Base-by-base conservation (phyloP, 225 moss, liverwort and hornwort genomes). In the Antitrichia curtipendula region DNA sequence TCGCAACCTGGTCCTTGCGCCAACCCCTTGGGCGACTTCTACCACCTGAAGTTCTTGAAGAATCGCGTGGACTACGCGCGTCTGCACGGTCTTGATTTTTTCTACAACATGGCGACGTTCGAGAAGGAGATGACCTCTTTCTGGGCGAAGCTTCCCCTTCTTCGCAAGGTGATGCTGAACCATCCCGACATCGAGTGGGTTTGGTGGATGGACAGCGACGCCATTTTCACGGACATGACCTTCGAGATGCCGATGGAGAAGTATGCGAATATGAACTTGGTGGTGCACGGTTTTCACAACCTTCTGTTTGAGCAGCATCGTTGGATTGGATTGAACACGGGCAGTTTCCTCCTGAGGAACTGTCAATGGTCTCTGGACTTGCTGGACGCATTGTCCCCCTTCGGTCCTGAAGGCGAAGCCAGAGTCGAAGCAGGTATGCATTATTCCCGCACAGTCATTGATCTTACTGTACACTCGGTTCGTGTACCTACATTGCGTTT, bases 131-230 rank as follows among this genome's bases (percentile, higher is more conserved):
- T 96, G 81, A 88, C 75, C 9, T 94, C 94, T 28, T 95, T 93
- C 75, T 96, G 96, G 96, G 91, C 93, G 14, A 96, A 96, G 89
- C 87, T 95, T n/a, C 88, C 95, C 8, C 80, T 95, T 28, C 87
- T 96, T 25, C 93, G 95, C 59, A 95, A 92, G 91, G 76, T 95
- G 40, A 96, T 96, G 95, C 65, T 95, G 52, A 88, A 90, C 60
- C 93, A 95, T 62, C 95, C 95, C 7, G 96, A 96, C 49, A 90
- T 94, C 28, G 96, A 96, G 88, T 96, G 94, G 94, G 78, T 95
- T 8, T 96, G 96, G 96, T 96, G 96, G 96, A 92, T 96, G 93
- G 96, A 95, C 84, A 95, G 92, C 82, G 95, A 95, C 73, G 90
- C 94, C 71, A 93, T 96, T 22, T 92, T 96, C 57, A 96, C 94